Percentiles rank a stretch among this genome's conserved stretches.
Conservation (phyloP, 1,284 basidiomycete species). For the Puccinia horiana region DNA sequence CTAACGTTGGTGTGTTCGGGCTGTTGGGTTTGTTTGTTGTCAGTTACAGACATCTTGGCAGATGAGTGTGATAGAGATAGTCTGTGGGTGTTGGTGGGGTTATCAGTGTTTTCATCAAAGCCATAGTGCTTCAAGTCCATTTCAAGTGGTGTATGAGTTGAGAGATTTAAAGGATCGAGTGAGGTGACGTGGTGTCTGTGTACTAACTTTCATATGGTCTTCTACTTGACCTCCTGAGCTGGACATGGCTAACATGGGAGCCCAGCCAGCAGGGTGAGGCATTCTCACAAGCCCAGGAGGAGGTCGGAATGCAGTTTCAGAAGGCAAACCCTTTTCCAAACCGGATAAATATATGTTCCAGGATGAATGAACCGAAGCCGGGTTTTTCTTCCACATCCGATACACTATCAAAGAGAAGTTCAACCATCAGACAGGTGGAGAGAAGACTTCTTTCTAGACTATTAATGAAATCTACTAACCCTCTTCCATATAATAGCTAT, state of each 20-base stretch:
- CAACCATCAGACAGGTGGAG: not conserved
- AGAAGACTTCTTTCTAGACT: not conserved
- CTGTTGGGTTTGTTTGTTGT: constrained; percentile 36
- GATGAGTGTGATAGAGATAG: not conserved
- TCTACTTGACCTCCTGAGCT: constrained; percentile 69
- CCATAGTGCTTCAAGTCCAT: constrained; percentile 90
- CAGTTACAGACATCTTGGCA: constrained; percentile 38
- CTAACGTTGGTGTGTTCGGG: constrained; percentile 46
- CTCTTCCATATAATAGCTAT: constrained; percentile 49
- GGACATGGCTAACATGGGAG: constrained; percentile 73
- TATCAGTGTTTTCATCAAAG: constrained; percentile 80
- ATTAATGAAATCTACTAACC: constrained; percentile 5
- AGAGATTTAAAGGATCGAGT: constrained; percentile 90
- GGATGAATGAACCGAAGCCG: constrained; percentile 85
- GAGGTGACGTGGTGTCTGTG: constrained; percentile 94
- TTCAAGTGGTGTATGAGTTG: constrained; percentile 76
- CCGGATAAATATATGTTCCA: constrained; percentile 96
- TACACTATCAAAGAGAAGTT: constrained; percentile 49
- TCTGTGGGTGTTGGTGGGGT: constrained; percentile 57
- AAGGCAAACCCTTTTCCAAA: constrained; percentile 82
- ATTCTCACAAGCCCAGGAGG: constrained; percentile 69
- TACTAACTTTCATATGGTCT: constrained; percentile 85
- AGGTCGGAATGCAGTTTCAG: constrained; percentile 78
- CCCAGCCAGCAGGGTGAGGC: constrained; percentile 67
- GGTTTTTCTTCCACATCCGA: constrained; percentile 64